A percentile compares a stretch with the other conserved stretches of the same genome.
Evolutionary conservation across 495 filamentous ascomycete genomes (phyloP).

Genomic region (Neurospora tetrasperma): DNA sequence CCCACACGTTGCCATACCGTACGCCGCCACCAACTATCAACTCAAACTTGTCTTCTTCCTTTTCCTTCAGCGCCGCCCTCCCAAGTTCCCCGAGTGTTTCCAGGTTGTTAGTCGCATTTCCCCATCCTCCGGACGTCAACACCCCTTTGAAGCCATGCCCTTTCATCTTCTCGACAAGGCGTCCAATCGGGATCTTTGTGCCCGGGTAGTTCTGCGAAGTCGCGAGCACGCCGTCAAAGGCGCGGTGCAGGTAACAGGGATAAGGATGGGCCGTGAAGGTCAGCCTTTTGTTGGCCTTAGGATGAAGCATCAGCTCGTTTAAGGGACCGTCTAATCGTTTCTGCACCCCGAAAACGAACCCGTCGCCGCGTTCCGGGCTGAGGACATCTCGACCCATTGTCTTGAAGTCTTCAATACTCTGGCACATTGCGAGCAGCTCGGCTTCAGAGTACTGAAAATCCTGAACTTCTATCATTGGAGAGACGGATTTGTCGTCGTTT

Average conservation of each 20-base stretch:
- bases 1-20: constrained; percentile 20
- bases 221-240: constrained; percentile 30
- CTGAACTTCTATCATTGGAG: not conserved
- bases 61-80: constrained; percentile 1
- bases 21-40: constrained; percentile 35
- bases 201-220: not conserved
- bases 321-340: not conserved
- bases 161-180: constrained; percentile 17
- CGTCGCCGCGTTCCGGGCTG: constrained; percentile 23
- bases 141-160: constrained; percentile 27
- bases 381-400: constrained; percentile 11
- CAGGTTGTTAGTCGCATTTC: constrained; percentile 21
- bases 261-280: constrained; percentile 17
- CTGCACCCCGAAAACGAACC: constrained; percentile 35
- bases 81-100: constrained; percentile 19
- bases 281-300: constrained; percentile 15
- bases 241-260: constrained; percentile 29
- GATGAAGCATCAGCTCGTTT: constrained; percentile 18
- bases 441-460: constrained; percentile 32
- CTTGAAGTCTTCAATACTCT: constrained; percentile 12
- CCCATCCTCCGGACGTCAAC: constrained; percentile 32
- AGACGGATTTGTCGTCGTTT: not conserved
- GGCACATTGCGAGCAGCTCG: constrained; percentile 25
- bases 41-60: constrained; percentile 14
- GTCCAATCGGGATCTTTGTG: not conserved